A percentile compares a stretch with the other conserved stretches of the same genome.
These are phyloP conservation scores for Xenosphaeropsis pyriputrescens DNA, from an alignment of 2,329 filamentous ascomycete species.

Conservation along the genomic window DNA sequence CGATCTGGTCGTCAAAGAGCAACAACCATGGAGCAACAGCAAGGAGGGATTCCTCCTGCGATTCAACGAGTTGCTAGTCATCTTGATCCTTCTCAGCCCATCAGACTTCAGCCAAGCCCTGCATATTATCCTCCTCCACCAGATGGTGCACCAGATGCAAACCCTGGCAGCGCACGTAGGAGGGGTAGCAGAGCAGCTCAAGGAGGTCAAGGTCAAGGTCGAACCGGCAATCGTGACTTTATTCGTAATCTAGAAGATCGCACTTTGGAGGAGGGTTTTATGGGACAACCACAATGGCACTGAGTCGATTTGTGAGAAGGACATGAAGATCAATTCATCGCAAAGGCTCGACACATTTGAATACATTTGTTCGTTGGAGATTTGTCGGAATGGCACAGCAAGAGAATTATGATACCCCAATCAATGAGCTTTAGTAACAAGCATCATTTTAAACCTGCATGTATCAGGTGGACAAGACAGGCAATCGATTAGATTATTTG, in stretches of 20 bases:
- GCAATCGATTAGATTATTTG: no score
- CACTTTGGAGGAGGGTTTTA: constrained; percentile 84
- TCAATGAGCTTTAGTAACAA: no score
- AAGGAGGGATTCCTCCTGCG: constrained; percentile 79
- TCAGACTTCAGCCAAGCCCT: constrained; percentile 85
- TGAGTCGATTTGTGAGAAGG: constrained; percentile 24
- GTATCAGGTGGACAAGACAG: no score
- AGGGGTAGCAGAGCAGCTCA: constrained; percentile 61
- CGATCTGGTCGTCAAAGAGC: constrained; percentile 74
- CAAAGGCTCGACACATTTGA: no score
- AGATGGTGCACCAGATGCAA: constrained; percentile 61
- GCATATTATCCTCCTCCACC: constrained; percentile 92
- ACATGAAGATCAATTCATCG: no score
- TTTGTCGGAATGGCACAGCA: no score
- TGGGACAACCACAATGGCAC: constrained; percentile 55
- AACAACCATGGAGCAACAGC: constrained; percentile 91
- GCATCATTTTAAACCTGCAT: no score
- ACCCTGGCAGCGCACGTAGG: constrained; percentile 44
- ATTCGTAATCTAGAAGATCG: constrained; percentile 90
- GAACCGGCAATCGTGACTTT: constrained; percentile 63
- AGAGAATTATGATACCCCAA: no score
- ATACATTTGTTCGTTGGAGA: no score
- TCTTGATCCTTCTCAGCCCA: constrained; percentile 86
- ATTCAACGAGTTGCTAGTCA: constrained; percentile 94
- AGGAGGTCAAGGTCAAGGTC: constrained; percentile 32